Evolutionary conservation across 352 stramenopile genomes (phyloP).

Genomic region (Phytophthora kernoviae): DNA sequence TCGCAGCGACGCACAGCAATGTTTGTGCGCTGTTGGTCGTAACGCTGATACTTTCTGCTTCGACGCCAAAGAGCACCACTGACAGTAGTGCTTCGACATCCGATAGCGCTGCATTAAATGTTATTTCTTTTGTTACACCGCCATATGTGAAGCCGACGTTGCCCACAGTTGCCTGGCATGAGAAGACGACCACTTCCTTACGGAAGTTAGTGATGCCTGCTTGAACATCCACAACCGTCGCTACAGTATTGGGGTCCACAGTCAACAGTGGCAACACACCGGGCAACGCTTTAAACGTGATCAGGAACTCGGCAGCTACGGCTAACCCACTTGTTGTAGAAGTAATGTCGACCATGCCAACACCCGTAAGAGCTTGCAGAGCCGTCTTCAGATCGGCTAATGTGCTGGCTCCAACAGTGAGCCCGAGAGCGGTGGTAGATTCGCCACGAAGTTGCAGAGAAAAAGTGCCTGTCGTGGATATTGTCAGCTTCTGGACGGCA

Average conservation of each 20-base stretch:
- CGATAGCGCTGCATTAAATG: conserved; percentile 30
- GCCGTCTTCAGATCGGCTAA: conserved; percentile 29
- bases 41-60: conserved; percentile 69
- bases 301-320: conserved; percentile 32
- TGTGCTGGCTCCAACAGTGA: conserved; percentile 41
- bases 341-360: conserved; percentile 53
- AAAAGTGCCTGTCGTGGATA: conserved; percentile 43
- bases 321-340: conserved; percentile 25
- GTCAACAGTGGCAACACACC: conserved; percentile 52
- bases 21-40: conserved; percentile 39
- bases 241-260: not conserved
- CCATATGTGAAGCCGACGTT: conserved; percentile 43
- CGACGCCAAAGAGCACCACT: conserved; percentile 47
- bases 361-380: conserved; percentile 45
- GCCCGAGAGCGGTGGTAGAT: conserved; percentile 22
- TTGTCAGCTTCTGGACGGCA: conserved; percentile 57
- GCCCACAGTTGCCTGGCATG: conserved; percentile 40
- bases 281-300: conserved; percentile 65
- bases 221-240: conserved; percentile 34
- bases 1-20: conserved; percentile 42
- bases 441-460: conserved; percentile 59
- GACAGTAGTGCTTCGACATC: conserved; percentile 44
- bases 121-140: conserved; percentile 18
- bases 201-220: conserved; percentile 60
- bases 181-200: conserved; percentile 71